Conservation (phyloP, 2,329 filamentous ascomycete genomes). For the Fusarium sp. region DNA sequence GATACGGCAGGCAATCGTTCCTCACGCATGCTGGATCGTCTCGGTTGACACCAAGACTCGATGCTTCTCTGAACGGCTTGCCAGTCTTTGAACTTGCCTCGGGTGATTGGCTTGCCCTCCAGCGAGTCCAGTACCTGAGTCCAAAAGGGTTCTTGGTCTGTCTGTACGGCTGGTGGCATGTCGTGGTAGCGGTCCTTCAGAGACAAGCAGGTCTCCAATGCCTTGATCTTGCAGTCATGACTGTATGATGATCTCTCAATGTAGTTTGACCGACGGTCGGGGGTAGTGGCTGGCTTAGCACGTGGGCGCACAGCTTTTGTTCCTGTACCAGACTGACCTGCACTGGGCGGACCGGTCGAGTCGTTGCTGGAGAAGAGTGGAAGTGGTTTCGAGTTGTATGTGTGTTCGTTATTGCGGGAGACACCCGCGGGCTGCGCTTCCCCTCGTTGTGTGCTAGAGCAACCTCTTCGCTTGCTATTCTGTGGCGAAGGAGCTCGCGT, state of each 20-base stretch:
- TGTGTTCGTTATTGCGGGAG: neutral
- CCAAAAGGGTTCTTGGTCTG: constrained; percentile 22
- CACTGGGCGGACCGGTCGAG: neutral
- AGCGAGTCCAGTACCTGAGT: accelerated
- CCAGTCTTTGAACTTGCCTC: neutral
- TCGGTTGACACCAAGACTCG: constrained; percentile 6
- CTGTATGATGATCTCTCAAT: neutral
- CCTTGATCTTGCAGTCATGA: neutral
- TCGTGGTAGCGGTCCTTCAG: neutral
- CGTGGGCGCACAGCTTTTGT: neutral
- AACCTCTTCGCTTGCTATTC: too few relatives aligned
- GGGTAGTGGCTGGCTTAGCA: neutral
- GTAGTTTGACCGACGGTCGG: neutral
- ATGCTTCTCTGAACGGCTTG: neutral
- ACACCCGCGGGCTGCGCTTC: too few relatives aligned
- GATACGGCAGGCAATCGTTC: neutral
- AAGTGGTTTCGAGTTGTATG: neutral
- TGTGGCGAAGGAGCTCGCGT: too few relatives aligned
- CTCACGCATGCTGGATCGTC: constrained; percentile 6
- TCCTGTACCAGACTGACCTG: neutral
- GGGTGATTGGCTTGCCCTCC: neutral
- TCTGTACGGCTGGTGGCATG: accelerated
- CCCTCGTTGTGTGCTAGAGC: neutral
- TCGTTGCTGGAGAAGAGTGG: neutral
- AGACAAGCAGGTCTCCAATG: neutral